Evolutionary conservation across 106 monocot genomes (phyloP).

Genomic region (Apostasia ramifera): DNA sequence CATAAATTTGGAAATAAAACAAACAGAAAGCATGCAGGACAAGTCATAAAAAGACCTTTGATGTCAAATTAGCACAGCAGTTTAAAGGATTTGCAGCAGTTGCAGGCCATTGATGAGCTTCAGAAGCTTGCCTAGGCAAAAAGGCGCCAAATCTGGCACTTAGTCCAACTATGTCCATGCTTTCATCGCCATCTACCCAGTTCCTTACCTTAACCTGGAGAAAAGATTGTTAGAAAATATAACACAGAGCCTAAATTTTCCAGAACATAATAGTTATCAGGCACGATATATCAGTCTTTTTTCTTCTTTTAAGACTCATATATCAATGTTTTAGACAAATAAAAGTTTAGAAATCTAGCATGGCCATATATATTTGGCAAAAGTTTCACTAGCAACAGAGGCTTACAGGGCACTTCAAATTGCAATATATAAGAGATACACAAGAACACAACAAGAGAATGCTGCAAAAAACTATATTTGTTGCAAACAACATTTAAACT

Average conservation of each 20-base stretch:
- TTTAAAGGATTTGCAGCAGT: conserved; percentile 75
- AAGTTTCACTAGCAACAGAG: not conserved
- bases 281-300: not conserved
- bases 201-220: conserved; percentile 80
- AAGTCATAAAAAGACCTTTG: conserved; percentile 35
- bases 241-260: not conserved
- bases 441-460: no score
- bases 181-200: conserved; percentile 78
- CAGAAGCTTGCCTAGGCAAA: conserved; percentile 46
- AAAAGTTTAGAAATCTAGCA: not conserved
- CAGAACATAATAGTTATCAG: not conserved
- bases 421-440: no score
- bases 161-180: conserved; percentile 50
- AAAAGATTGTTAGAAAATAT: not conserved
- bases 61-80: conserved; percentile 63
- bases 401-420: no score
- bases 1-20: not conserved
- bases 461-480: no score
- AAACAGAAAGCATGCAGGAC: not conserved
- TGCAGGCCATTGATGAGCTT: conserved; percentile 47
- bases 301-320: not conserved
- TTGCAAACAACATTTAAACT: no score
- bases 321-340: not conserved
- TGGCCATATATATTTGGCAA: not conserved
- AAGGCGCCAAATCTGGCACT: conserved; percentile 83